Evolutionary conservation across 257 asterid genomes (phyloP), one percentile per base, ranked within the genome.

Genomic region (Primulina eburnea): DNA sequence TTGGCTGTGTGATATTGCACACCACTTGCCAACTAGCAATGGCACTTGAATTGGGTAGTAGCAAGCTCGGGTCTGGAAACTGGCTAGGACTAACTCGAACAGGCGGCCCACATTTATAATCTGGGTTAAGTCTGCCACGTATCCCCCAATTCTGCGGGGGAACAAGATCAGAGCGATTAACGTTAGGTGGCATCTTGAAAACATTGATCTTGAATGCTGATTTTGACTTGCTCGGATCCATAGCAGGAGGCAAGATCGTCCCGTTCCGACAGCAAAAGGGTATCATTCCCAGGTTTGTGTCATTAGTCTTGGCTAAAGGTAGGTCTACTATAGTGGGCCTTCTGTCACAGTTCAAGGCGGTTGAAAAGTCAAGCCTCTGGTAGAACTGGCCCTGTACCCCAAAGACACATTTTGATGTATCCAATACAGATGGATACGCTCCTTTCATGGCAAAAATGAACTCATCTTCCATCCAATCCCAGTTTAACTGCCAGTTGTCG

Each of bases 381-480:
- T 89, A 89, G 28, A 5, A 70, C 62, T 89, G 88, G 1, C 93
- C 97, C 71, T 89, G 99, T 10, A 56, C 70, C 56, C 99, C 99
- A 18, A 85, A 87, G 1, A 93, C 77, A 21, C 99, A 93, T 0
- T 70, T 84, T 0, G 95, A 83, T 4, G 95, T 78, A 67, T 89
- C 97, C 4, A 89, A 86, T 8, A 78, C 75, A 4, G 89, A 81
- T 4, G 99, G 96, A 55, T 93, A 89, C 33, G 97, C 97, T 4
- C 99, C 99, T 38, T 80, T 84, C 92, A 86, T 89, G 71, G 90
- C 82, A 37, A 72, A 74, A 34, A 93, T 87, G 79, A 93, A 93
- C 81, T 90, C 99, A 8, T 86, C 96, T 55, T 88, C 89, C 97
- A 93, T 90, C 99, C 99, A 93, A 63, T 93, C 97, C 96, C 97